phyloP scores from a whole-genome alignment of 768 basidiomycete species.

The Trametes coccinea region DNA sequence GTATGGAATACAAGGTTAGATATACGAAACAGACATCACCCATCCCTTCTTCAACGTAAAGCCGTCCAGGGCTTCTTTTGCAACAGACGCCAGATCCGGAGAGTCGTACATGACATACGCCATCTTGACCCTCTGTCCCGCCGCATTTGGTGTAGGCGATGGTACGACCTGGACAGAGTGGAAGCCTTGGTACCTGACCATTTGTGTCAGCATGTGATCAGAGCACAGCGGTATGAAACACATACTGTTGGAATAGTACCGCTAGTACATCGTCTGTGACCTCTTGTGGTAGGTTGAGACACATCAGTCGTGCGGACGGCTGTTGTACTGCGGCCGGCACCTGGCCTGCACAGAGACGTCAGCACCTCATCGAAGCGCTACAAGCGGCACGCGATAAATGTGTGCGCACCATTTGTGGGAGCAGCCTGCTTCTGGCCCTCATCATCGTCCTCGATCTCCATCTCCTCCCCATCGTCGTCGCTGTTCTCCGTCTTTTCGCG shows the following conservation, averaged over 20 bases:
- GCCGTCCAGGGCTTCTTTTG: slow-evolving; percentile 81
- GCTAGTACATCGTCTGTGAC: slow-evolving; percentile 85
- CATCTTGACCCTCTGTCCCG: slow-evolving; percentile 70
- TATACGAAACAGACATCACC: slow-evolving; percentile 79
- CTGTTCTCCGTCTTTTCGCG: slow-evolving; percentile 62
- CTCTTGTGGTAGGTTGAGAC: slow-evolving; percentile 88
- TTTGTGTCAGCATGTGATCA: background rate
- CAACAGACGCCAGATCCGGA: slow-evolving; percentile 69
- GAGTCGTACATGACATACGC: slow-evolving; percentile 81
- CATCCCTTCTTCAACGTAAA: slow-evolving; percentile 87
- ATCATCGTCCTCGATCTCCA: slow-evolving; percentile 94
- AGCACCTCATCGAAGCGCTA: slow-evolving; percentile 4
- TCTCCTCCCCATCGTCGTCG: slow-evolving; percentile 77
- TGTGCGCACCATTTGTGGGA: slow-evolving; percentile 31
- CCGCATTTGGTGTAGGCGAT: slow-evolving; percentile 66
- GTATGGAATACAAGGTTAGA: slow-evolving; percentile 34
- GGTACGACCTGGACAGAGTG: slow-evolving; percentile 66
- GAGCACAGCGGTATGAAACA: slow-evolving; percentile 23
- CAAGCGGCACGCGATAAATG: background rate
- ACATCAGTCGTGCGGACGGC: slow-evolving; percentile 63
- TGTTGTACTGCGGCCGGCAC: slow-evolving; percentile 53
- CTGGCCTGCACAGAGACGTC: slow-evolving; percentile 23
- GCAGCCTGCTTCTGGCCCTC: slow-evolving; percentile 39
- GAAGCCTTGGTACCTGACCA: slow-evolving; percentile 79
- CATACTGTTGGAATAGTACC: slow-evolving; percentile 91